phyloP scores from a whole-genome alignment of 2,329 filamentous ascomycete species.

The Graphium sp. region DNA sequence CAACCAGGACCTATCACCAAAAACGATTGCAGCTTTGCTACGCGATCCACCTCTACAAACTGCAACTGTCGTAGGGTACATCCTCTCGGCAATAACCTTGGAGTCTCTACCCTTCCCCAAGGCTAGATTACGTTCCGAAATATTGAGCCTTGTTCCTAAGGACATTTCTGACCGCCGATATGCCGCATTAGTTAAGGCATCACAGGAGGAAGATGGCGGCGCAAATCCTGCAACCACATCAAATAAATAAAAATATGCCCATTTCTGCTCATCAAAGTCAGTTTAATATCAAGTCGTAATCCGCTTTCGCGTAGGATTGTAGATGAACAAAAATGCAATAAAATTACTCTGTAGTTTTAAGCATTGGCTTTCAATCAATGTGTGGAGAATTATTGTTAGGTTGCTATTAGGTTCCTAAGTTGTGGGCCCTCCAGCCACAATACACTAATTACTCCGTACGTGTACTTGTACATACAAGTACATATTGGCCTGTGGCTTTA shows the following conservation, averaged over 20 bases:
- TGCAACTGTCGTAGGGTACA: constrained; percentile 38
- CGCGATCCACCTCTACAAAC: constrained; percentile 40
- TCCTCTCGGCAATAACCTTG: constrained; percentile 33
- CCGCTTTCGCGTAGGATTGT: not conserved
- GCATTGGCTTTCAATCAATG: too few species aligned
- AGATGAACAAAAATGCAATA: too few species aligned
- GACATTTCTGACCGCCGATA: constrained; percentile 2
- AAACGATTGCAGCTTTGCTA: constrained; percentile 34
- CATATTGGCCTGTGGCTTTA: too few species aligned
- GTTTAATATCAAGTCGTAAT: not conserved
- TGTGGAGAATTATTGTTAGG: too few species aligned
- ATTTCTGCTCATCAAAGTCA: too few species aligned
- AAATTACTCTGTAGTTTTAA: too few species aligned
- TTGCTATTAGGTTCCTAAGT: too few species aligned
- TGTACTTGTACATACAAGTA: too few species aligned
- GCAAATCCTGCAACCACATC: too few species aligned
- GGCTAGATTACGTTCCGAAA: constrained; percentile 23
- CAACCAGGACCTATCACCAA: constrained; percentile 28
- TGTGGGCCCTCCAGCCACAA: too few species aligned
- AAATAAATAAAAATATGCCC: too few species aligned
- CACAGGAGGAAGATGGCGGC: not conserved
- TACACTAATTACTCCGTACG: too few species aligned
- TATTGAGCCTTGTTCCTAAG: constrained; percentile 15
- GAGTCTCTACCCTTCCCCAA: constrained; percentile 33
- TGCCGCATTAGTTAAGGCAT: not conserved